Evolutionary conservation across 2,329 filamentous ascomycete genomes (phyloP).

Genomic region (Sclerotinia minor): DNA sequence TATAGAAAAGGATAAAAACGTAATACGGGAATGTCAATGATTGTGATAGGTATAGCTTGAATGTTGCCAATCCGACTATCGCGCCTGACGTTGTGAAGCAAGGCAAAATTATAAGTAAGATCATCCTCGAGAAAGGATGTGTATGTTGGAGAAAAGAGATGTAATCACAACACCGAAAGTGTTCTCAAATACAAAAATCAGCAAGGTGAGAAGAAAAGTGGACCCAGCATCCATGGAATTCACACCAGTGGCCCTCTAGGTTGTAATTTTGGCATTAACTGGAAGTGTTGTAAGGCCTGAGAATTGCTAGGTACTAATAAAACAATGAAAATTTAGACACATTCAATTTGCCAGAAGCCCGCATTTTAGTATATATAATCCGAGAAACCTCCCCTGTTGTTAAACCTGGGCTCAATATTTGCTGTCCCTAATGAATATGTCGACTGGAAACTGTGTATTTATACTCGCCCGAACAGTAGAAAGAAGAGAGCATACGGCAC

Average conservation of each 20-base stretch:
- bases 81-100: background rate
- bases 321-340: background rate
- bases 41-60: background rate
- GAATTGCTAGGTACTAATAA: background rate
- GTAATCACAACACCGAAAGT: background rate
- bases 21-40: background rate
- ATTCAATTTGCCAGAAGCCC: background rate
- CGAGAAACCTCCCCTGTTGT: background rate
- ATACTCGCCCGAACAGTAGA: background rate
- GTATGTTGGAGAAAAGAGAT: background rate
- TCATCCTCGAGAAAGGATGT: background rate
- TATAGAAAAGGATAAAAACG: background rate
- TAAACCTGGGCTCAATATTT: background rate
- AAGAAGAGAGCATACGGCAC: background rate
- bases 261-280: background rate
- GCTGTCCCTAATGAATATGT: no score
- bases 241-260: background rate
- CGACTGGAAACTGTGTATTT: background rate
- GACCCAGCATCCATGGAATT: background rate
- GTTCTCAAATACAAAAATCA: background rate
- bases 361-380: background rate
- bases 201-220: background rate
- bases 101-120: conserved; percentile 8
- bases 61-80: background rate
- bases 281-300: background rate